Percentiles rank a stretch among this genome's conserved stretches.
These are phyloP conservation scores for Gossypium lobatum DNA, from an alignment of 441 rosid species.

Conservation along the genomic window DNA sequence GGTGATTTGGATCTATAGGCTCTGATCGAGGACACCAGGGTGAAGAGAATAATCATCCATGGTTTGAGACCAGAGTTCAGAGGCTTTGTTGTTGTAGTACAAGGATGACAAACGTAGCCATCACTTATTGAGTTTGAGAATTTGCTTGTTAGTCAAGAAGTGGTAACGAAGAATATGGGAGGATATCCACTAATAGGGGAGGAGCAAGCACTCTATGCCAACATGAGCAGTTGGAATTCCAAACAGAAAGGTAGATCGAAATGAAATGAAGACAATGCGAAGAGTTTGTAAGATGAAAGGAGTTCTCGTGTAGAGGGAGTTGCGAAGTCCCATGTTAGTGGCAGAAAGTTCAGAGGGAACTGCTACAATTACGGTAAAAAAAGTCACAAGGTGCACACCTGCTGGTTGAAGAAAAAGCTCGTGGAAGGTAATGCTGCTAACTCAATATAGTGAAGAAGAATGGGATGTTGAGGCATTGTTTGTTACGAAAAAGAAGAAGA, in stretches of 20 bases:
- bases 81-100: not conserved
- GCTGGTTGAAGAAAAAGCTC: not conserved
- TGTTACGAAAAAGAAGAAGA: not conserved
- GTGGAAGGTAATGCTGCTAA: not conserved
- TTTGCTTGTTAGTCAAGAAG: not conserved
- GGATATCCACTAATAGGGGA: not conserved
- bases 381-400: not conserved
- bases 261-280: not conserved
- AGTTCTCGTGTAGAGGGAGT: not conserved
- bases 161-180: too few relatives aligned
- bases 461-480: not conserved
- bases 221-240: not conserved
- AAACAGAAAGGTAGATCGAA: not conserved
- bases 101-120: not conserved
- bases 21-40: not conserved
- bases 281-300: not conserved
- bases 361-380: not conserved
- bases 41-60: not conserved
- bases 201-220: not conserved
- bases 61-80: not conserved
- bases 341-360: not conserved
- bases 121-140: not conserved
- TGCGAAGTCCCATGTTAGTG: not conserved
- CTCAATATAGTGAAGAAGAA: not conserved
- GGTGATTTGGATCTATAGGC: not conserved